phyloP scores from a whole-genome alignment of 768 basidiomycete genomes.

The Leucogyrophana mollusca region DNA sequence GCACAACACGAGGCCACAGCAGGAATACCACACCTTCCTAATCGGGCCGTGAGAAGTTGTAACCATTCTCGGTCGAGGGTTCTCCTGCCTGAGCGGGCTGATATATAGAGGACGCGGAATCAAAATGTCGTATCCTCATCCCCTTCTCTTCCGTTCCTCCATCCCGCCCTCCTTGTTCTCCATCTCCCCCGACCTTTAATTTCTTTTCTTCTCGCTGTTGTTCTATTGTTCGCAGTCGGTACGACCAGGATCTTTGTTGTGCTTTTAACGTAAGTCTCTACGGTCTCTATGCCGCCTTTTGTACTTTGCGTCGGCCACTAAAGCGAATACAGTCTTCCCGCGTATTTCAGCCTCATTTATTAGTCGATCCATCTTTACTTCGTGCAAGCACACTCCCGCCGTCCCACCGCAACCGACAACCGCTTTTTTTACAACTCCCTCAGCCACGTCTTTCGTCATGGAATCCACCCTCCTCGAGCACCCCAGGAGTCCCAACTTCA shows the following conservation, averaged over 20 bases:
- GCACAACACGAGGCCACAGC: slow-evolving; percentile 28
- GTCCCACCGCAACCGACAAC: slow-evolving; percentile 10
- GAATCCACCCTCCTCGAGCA: slow-evolving; percentile 52
- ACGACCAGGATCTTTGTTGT: slow-evolving; percentile 28
- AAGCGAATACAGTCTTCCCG: slow-evolving; percentile 22
- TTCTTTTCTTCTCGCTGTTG: slow-evolving; percentile 28
- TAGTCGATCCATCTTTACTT: slow-evolving; percentile 33
- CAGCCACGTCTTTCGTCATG: slow-evolving; percentile 30
- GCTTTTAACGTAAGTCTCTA: slow-evolving; percentile 30
- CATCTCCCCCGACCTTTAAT: slow-evolving; percentile 41
- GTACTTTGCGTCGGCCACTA: slow-evolving; percentile 2
- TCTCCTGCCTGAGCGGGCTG: slow-evolving; percentile 2
- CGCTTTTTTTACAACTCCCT: slow-evolving; percentile 8
- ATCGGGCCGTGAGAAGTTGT: slow-evolving; percentile 4
- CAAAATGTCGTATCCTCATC: slow-evolving; percentile 22
- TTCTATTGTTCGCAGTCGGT: slow-evolving; percentile 31
- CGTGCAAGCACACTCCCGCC: slow-evolving; percentile 41
- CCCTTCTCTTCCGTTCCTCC: slow-evolving; percentile 15
- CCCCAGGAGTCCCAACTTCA: slow-evolving; percentile 49
- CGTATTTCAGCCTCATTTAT: slow-evolving; percentile 33
- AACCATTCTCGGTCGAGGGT: slow-evolving; percentile 11
- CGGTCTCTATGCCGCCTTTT: neutral
- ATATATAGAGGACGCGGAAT: slow-evolving; percentile 32
- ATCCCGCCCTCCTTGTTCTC: slow-evolving; percentile 32
- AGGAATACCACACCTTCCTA: slow-evolving; percentile 20